Base-by-base conservation (phyloP, 768 basidiomycete genomes). In the Kwoniella sp. region DNA sequence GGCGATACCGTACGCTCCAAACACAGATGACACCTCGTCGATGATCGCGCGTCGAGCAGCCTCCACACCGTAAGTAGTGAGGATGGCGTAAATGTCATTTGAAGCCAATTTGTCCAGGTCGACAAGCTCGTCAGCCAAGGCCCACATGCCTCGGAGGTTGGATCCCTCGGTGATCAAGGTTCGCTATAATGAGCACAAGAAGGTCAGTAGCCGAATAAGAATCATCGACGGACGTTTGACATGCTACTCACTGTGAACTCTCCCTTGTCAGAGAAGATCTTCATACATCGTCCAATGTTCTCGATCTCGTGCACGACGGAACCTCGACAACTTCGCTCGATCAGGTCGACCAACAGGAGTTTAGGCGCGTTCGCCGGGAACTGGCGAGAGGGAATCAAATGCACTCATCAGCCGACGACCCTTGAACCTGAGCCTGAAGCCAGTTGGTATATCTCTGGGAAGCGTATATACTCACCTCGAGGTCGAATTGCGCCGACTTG, bases 61-160 rank as follows among this genome's bases (percentile, higher is more conserved):
- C 82, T 99, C 96, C 12, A 99, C 94, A 37, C 96, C 96, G 78
- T 97, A 98, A 0, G 93, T 90, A 73, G 87, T 87, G 45, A 97
- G 83, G 57, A 93, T 88, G 17, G 94, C 89, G 75, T 92, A 91
- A 64, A 99, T 91, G 75, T 98, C 93, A 82, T 98, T 99, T 23
- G 95, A 94, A 70, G 91, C 91, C 61, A 97, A 87, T 26, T 86
- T 85, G 74, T 93, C 85, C 48, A 90, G 86, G 73, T 93, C 88
- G 66, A 96, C 83, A 68, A 85, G 73, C 57, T 83, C 82, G 29
- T 83, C 80, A 30, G 82, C 85, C 50, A 81, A 79, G 45, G 79
- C 82, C 95, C 95, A 97, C 73, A 97, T 86, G 9, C 92, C 93
- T 51, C 84, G 84, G 68, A 98, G 86, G 82, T 97, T 98, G 58